Conservation (phyloP, 2,329 filamentous ascomycete species). For the Monosporascus ibericus region DNA sequence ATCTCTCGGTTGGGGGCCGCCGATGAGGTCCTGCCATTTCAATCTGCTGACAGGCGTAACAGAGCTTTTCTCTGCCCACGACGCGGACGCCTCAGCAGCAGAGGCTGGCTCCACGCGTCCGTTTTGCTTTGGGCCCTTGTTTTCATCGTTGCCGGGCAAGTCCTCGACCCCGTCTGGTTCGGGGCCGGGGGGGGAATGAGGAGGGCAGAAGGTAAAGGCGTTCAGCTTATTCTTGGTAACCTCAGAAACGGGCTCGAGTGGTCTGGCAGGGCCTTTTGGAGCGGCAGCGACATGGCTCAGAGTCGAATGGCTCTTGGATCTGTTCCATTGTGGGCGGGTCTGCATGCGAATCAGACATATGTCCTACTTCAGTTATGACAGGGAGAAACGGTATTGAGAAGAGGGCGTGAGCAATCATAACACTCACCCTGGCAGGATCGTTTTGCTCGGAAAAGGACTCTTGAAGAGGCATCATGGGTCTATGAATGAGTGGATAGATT, state of each 20-base stretch:
- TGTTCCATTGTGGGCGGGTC: conserved; percentile 41
- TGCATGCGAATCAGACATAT: conserved; percentile 3
- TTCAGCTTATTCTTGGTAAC: conserved; percentile 56
- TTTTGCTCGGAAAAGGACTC: conserved; percentile 36
- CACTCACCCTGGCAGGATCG: conserved; percentile 23
- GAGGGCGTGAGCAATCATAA: neutral
- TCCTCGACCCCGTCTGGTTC: conserved; percentile 15
- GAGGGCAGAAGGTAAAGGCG: conserved; percentile 47
- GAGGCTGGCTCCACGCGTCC: conserved; percentile 7
- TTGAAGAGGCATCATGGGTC: conserved; percentile 31
- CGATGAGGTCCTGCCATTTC: conserved; percentile 54
- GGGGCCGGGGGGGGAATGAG: conserved; percentile 24
- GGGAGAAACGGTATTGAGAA: neutral
- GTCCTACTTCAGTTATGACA: neutral
- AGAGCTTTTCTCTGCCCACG: conserved; percentile 21
- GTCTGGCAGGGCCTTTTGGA: conserved; percentile 20
- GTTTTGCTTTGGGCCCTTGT: conserved; percentile 1
- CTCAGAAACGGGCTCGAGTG: conserved; percentile 47
- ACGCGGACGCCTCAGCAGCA: conserved; percentile 9
- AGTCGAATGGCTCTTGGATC: conserved; percentile 46
- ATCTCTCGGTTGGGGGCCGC: conserved; percentile 35
- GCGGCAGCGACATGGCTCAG: conserved; percentile 26
- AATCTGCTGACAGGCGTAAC: conserved; percentile 47
- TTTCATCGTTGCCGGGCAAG: conserved; percentile 1
- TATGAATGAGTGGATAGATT: conserved; percentile 13